Conservation (phyloP, 768 basidiomycete genomes). For the Termitomyces sp. region DNA sequence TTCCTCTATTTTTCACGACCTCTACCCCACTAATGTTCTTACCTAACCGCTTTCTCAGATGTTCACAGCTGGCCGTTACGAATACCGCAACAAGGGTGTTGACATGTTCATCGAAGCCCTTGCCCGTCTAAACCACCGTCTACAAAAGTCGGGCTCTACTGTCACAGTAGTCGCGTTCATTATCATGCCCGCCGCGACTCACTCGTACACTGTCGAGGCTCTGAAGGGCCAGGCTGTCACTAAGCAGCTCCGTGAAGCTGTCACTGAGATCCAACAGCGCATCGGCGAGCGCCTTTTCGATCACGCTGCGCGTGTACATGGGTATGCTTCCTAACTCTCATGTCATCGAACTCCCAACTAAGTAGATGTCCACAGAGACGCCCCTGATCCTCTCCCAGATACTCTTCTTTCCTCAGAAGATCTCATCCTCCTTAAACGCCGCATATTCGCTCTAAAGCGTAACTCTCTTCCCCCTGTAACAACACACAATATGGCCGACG, state of each 20-base stretch:
- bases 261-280: constrained; percentile 91
- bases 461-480: constrained; percentile 92
- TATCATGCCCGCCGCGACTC: constrained; percentile 96
- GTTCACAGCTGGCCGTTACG: constrained; percentile 99
- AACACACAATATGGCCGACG: constrained; percentile 99
- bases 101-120: constrained; percentile 99
- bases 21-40: not conserved
- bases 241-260: constrained; percentile 93
- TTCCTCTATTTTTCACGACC: not conserved
- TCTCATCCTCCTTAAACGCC: constrained; percentile 89
- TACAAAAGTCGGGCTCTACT: constrained; percentile 58
- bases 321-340: constrained; percentile 42
- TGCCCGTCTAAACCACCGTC: constrained; percentile 65
- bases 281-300: constrained; percentile 93
- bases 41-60: constrained; percentile 44
- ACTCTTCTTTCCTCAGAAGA: constrained; percentile 87
- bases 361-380: constrained; percentile 53
- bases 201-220: constrained; percentile 96
- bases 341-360: not conserved
- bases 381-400: constrained; percentile 67
- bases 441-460: constrained; percentile 94
- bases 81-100: constrained; percentile 98
- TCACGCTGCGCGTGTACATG: constrained; percentile 88
- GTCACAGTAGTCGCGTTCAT: constrained; percentile 96
- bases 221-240: constrained; percentile 96